Evolutionary conservation across 441 rosid genomes (phyloP), one percentile per base, ranked within the genome.

Genomic region (Adansonia grandidieri): DNA sequence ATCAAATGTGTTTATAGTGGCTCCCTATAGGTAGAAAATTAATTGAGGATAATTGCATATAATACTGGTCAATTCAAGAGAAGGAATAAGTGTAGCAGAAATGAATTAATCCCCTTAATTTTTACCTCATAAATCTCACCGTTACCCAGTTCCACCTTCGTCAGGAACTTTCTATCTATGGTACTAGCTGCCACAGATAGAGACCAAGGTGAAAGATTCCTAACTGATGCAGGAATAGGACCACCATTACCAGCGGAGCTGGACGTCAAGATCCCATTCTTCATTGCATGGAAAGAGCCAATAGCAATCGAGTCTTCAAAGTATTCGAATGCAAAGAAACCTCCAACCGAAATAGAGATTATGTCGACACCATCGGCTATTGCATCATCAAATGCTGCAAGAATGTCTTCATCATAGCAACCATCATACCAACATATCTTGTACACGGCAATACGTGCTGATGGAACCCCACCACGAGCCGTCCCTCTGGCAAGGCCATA

Each of bases 301-400:
- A 79, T 85, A 0, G 84, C 81, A 4, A 78, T 69, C 0, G 82
- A 1, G 54, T 81, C 79, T 2, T 57, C 6, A 5, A 53, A 50
- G 48, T 79, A 80, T 4, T 9, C 2, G 0, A 0, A 14, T 1
- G 65, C 2, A 10, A 11, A 3, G 0, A 0, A 2, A n/a, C 37
- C 32, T 3, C 83, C 85, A 0, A 81, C 14, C 0, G 84, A 86
- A 54, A 83, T 2, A 66, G 78, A 79, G 58, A 85, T 79, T 44
- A 84, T 68, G 64, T 85, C 87, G 4, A 86, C 87, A 54, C 86
- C 87, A 3, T 83, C 87, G 0, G 86, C 81, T 2, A 86, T 84
- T 20, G 89, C 87, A 24, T 86, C 87, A 74, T 86, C 86, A 24
- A 79, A 84, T 1, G 80, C 87, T 20, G 83, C 78, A 3, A 86